Percentiles rank a stretch among this genome's conserved stretches.
phyloP scores from a whole-genome alignment of 768 basidiomycete species.

The Boletus sp. region DNA sequence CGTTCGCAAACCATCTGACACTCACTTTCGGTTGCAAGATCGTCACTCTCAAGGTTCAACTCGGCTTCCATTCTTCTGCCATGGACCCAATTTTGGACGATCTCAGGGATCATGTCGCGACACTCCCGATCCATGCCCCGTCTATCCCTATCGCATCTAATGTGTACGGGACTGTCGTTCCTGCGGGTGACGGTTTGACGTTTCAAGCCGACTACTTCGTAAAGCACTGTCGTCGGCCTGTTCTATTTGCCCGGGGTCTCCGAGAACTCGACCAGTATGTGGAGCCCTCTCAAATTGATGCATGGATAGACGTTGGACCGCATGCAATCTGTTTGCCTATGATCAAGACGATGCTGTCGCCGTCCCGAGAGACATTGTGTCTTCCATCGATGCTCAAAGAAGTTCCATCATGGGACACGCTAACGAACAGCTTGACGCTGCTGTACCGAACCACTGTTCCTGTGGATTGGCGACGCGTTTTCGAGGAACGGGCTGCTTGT shows the following conservation, averaged over 20 bases:
- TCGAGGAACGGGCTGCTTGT: too few relatives aligned
- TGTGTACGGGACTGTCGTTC: conserved; percentile 50
- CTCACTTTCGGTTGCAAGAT: conserved; percentile 39
- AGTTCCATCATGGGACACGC: conserved; percentile 41
- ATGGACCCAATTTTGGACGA: conserved; percentile 59
- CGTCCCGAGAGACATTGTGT: conserved; percentile 35
- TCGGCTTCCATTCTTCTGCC: conserved; percentile 64
- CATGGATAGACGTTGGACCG: conserved; percentile 69
- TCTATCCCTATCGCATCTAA: too few relatives aligned
- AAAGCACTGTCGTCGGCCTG: too few relatives aligned
- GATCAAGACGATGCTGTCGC: conserved; percentile 36
- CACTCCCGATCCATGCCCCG: too few relatives aligned
- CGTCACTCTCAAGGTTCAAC: conserved; percentile 52
- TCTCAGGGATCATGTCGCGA: conserved; percentile 39
- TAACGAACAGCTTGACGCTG: conserved; percentile 44
- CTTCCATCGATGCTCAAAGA: conserved; percentile 51
- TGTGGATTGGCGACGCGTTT: too few relatives aligned
- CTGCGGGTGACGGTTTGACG: conserved; percentile 46
- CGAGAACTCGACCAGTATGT: conserved; percentile 34
- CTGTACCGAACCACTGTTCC: conserved; percentile 42
- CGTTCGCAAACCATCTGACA: conserved; percentile 42
- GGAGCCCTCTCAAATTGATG: conserved; percentile 32
- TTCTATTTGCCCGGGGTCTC: conserved; percentile 50
- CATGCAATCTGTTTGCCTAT: conserved; percentile 56
- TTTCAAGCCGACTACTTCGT: too few relatives aligned